These are phyloP conservation scores for Taiozyma sp. DNA, from an alignment of 1,139 yeast species.

Conservation along the genomic window DNA sequence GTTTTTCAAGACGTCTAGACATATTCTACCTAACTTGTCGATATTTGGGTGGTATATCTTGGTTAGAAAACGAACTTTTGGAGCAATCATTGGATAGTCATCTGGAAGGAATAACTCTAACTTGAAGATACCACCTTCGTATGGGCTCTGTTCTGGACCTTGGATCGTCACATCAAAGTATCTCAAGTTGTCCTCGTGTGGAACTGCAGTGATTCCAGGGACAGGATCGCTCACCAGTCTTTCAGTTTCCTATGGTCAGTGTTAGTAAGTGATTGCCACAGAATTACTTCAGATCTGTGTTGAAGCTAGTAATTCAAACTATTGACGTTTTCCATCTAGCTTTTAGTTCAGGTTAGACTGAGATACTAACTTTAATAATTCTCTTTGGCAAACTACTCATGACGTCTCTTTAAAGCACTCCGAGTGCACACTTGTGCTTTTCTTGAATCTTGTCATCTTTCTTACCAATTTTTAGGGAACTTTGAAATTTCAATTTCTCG, in stretches of 20 bases:
- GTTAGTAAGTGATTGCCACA: neutral
- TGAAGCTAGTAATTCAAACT: neutral
- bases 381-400: slow-evolving; percentile 79
- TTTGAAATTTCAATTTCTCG: neutral
- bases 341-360: neutral
- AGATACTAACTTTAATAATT: slow-evolving; percentile 63
- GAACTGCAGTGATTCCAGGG: slow-evolving; percentile 89
- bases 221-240: slow-evolving; percentile 91
- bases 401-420: neutral
- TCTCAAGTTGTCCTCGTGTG: slow-evolving; percentile 89
- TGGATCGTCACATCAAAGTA: slow-evolving; percentile 85
- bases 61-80: slow-evolving; percentile 87
- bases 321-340: neutral
- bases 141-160: slow-evolving; percentile 86
- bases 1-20: slow-evolving; percentile 87
- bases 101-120: slow-evolving; percentile 80
- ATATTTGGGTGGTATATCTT: slow-evolving; percentile 96
- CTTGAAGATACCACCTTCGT: slow-evolving; percentile 71
- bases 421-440: neutral
- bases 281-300: neutral
- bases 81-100: slow-evolving; percentile 92
- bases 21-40: slow-evolving; percentile 90
- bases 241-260: slow-evolving; percentile 64
- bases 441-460: too few species aligned
- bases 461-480: neutral